phyloP scores from a whole-genome alignment of 176 grass and related monocot species.

The Leersia perrieri region DNA sequence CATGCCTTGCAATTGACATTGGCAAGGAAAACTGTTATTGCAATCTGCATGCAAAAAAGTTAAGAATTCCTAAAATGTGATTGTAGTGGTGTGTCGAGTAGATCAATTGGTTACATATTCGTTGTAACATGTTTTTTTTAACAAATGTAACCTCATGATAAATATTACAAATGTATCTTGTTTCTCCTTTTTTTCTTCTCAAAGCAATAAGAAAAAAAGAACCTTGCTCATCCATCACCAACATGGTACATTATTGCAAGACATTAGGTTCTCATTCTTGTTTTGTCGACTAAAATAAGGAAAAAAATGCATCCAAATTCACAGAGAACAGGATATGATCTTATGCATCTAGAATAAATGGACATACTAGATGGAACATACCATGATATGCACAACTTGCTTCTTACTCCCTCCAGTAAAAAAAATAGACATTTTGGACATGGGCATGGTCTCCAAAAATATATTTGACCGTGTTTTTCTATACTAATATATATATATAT shows the following conservation, averaged over 20 bases:
- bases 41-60: not conserved
- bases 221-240: not conserved
- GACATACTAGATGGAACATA: no score
- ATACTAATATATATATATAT: no score
- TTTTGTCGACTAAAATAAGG: no score
- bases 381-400: no score
- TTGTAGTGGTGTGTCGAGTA: not conserved
- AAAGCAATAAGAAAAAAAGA: not conserved
- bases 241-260: not conserved
- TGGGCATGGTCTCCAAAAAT: no score
- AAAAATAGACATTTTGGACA: no score
- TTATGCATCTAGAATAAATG: no score
- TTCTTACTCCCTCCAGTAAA: no score
- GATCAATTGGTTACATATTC: not conserved
- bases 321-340: no score
- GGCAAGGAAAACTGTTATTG: not conserved
- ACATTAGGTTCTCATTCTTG: no score
- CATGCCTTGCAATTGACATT: not conserved
- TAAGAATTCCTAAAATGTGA: not conserved
- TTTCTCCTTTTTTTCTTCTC: not conserved
- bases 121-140: not conserved
- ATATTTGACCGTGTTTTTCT: no score
- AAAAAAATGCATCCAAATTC: no score
- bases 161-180: not conserved
- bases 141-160: not conserved